Conservation (phyloP, 2,329 filamentous ascomycete genomes). For the Cercospora sojina region DNA sequence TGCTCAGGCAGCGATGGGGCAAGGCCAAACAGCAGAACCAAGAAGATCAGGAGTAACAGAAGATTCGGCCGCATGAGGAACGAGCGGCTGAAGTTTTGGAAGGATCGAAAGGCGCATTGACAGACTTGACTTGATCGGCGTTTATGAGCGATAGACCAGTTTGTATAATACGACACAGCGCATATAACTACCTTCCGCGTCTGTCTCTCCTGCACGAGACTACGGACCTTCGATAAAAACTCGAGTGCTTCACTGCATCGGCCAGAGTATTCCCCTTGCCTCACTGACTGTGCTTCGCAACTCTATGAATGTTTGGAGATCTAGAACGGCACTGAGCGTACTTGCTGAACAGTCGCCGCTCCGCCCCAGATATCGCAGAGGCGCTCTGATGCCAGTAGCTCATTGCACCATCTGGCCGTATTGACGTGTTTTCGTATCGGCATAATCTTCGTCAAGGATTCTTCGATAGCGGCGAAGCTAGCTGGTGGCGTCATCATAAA, state of each 20-base stretch:
- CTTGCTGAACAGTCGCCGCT: background rate
- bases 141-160: background rate
- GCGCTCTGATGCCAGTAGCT: background rate
- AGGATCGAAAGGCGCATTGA: no score
- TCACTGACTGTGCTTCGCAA: background rate
- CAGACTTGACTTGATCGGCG: no score
- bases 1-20: background rate
- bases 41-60: background rate
- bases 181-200: background rate
- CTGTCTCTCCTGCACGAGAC: background rate
- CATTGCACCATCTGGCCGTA: background rate
- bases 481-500: background rate
- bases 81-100: no score
- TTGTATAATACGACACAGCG: background rate
- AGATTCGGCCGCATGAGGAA: no score
- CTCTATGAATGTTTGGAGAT: background rate
- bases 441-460: background rate
- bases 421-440: background rate
- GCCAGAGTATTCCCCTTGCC: background rate
- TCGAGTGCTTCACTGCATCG: background rate
- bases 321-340: background rate
- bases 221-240: background rate
- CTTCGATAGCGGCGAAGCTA: background rate
- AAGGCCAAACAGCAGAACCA: background rate
- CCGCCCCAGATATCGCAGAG: background rate